phyloP scores from a whole-genome alignment of 306 rosid species.

The Lathyrus aphaca region DNA sequence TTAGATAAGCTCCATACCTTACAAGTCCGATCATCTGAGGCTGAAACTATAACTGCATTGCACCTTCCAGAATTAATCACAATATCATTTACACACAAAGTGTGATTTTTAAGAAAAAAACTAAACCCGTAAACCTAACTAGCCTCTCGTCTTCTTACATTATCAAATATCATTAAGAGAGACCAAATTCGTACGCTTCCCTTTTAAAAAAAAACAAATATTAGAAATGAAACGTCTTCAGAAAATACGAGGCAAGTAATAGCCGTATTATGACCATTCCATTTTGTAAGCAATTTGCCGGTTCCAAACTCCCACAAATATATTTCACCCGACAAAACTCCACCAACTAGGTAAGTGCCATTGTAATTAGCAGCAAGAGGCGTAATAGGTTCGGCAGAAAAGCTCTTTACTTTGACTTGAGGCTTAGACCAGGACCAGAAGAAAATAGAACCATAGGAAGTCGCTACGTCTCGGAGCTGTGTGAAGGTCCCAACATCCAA shows the following conservation, averaged over 20 bases:
- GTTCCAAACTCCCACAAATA: conserved; percentile 84
- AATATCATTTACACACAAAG: conserved; percentile 64
- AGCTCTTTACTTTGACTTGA: conserved; percentile 69
- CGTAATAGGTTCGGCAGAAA: conserved; percentile 65
- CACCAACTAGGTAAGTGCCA: conserved; percentile 75
- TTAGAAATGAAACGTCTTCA: conserved; percentile 67
- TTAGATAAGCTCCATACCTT: conserved; percentile 86
- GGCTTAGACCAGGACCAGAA: conserved; percentile 93
- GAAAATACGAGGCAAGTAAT: conserved; percentile 78
- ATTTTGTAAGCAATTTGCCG: conserved; percentile 75
- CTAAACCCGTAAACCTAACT: conserved; percentile 52
- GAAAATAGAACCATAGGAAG: conserved; percentile 56
- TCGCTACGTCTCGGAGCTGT: conserved; percentile 51
- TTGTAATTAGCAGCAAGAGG: conserved; percentile 70
- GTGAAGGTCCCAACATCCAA: conserved; percentile 81
- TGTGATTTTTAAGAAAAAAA: conserved; percentile 64
- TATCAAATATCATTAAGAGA: conserved; percentile 76
- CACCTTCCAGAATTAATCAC: conserved; percentile 69
- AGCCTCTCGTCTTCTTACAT: conserved; percentile 44
- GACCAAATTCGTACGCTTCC: conserved; percentile 80
- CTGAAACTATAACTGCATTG: conserved; percentile 81
- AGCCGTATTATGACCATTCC: conserved; percentile 76
- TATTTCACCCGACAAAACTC: conserved; percentile 68
- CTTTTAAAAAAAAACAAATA: conserved; percentile 73
- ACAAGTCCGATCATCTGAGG: conserved; percentile 80